phyloP scores from a whole-genome alignment of 1,284 basidiomycete genomes.

The Irpex sp. region DNA sequence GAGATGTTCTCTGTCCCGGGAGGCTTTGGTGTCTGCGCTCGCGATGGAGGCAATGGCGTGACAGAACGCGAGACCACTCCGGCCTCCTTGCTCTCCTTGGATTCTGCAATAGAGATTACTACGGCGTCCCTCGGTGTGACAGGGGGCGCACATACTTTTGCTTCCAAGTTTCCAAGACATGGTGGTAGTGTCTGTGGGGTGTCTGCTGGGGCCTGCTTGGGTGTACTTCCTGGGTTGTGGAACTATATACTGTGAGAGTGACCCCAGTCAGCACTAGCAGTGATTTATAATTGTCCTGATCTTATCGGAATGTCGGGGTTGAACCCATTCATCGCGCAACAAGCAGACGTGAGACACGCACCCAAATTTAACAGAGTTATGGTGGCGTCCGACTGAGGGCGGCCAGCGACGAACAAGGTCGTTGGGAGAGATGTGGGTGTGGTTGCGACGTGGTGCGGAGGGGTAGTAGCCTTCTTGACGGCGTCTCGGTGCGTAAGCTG shows the following conservation, averaged over 20 bases:
- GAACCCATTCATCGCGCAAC: neutral
- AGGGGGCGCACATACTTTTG: conserved; percentile 14
- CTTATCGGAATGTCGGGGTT: neutral
- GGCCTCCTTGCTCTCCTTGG: conserved; percentile 66
- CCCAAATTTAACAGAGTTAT: neutral
- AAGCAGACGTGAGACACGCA: neutral
- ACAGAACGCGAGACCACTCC: conserved; percentile 66
- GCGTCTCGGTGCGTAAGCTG: neutral
- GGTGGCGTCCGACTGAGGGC: neutral
- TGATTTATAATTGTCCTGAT: conserved; percentile 3
- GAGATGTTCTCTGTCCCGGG: conserved; percentile 48
- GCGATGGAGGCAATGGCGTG: conserved; percentile 70
- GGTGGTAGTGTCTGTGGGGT: neutral
- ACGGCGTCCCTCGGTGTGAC: neutral
- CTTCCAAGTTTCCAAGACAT: conserved; percentile 19
- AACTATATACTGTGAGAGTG: neutral
- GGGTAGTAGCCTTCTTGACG: neutral
- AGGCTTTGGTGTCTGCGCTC: conserved; percentile 68
- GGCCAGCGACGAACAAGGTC: neutral
- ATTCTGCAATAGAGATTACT: conserved; percentile 36
- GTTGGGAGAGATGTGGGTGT: neutral
- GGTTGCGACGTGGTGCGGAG: neutral
- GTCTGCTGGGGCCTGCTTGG: neutral
- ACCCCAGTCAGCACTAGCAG: neutral
- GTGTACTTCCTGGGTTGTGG: neutral